Evolutionary conservation across 139 green algal genomes (phyloP), one percentile per base, ranked within the genome.

Genomic region (Chlorella ohadii): DNA sequence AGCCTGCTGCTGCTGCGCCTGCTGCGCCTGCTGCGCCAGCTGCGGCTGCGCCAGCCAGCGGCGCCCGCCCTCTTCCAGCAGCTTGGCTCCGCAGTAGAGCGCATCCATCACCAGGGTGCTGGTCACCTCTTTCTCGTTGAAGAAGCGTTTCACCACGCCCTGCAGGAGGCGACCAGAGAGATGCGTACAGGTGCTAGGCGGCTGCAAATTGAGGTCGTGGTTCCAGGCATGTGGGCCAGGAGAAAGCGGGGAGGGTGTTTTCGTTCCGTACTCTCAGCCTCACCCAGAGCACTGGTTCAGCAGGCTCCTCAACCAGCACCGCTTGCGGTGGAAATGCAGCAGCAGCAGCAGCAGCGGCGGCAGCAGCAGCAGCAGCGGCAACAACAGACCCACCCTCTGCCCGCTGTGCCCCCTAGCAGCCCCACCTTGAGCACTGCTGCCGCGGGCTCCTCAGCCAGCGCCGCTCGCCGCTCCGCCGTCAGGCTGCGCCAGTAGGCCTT

Each of bases 91-190:
- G 78, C 92, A 94, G 88, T 95, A 97, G 19, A 99, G 90, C 15
- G 96, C 97, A 85, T 99, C 96, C 97, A 99, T 99, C 61, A 99
- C 96, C 28, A 99, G 92, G 4, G 96, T 99, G 56, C 93, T 98
- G 57, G 97, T 99, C 59, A 99, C 97, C 90, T 99, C 97, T 86
- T 98, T 99, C 90, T 99, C 97, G 84, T 98, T 99, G 92, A 99
- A 99, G 86, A 99, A 99, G 64, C 94, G 92, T 90, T 98, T 98
- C 36, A 98, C 95, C 34, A 99, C 74, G 23, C 90, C 94, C 92
- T 96, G 89, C 61, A 86, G 9, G 25, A 64, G 25, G n/a, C 44
- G 9, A 51, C 6, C 6, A 51, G 44, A 16, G 44, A n/a, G n/a
- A n/a, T n/a, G n/a, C n/a, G n/a, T n/a, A n/a, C n/a, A n/a, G n/a